Evolutionary conservation across 1,284 basidiomycete species (phyloP), one percentile per base, ranked within the genome.

Genomic region (Bondarzewia mesenterica): DNA sequence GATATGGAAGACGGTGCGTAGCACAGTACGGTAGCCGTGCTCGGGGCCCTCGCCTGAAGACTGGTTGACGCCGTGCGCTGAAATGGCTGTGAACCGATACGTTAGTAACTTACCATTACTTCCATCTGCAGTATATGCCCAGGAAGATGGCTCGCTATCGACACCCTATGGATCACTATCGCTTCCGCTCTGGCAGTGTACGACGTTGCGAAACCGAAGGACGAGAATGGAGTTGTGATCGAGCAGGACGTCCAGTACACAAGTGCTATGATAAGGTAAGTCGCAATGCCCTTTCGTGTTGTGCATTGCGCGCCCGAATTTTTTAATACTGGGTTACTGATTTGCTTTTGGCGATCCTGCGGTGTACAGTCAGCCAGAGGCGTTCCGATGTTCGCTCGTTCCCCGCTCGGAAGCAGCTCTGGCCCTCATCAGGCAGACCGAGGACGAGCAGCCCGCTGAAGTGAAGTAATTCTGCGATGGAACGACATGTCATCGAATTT

Each of bases 41-140:
- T 50, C 32, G 57, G 68, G 47, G 61, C 56, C 29, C 54, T 59
- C 21, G 65, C 65, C 21, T 48, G 50, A 37, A 58, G 60, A 25
- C 58, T 60, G 2, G 65, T 65, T 48, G 63, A 62, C 3, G 65
- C 63, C 50, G 64, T 61, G 12, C 54, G 72, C 54, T 59, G 75
- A 73, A 73, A 15, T 15, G 44, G 6, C 5, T 20, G 23, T n/a
- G 15, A 14, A 16, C 27, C 7, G 26, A 3, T 14, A 7, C 26
- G 14, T 21, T 32, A n/a, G 7, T 45, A 10, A 21, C 29, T 20
- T 15, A 29, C 16, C 5, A 25, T 12, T 12, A 32, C 29, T 7
- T 4, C 10, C 12, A 16, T n/a, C n/a, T 37, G 36, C 16, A 41
- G 39, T 2, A 41, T 12, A 6, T 41, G 39, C 39, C 39, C 39